Evolutionary conservation across 805 yeast species (phyloP), one percentile per base, ranked within the genome.

Genomic region (Candida ulmi): DNA sequence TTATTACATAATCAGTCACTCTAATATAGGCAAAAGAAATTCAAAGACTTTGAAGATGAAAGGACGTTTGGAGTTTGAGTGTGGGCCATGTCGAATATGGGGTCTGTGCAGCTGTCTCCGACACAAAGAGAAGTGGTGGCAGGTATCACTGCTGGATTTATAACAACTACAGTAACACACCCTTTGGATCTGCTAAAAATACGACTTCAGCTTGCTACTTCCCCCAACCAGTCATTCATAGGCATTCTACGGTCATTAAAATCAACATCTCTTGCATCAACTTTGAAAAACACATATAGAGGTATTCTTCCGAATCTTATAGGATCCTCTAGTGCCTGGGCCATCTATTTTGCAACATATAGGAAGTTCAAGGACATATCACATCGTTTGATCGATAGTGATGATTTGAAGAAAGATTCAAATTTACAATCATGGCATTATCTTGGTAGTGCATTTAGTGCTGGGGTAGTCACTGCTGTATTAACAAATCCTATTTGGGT

Each of bases 401-500:
- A 39, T 39, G 35, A 44, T 41, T 27, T 29, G 21, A 35, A 30
- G 24, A 38, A 53, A n/a, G 71, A 70, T 42, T 50, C 57, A 5
- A 46, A 54, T 8, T 57, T 74, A 33, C 58, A 61, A 17, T 62
- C 78, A 8, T 57, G 62, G 39, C 68, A 71, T 44, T 77, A 78
- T 58, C 51, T 82, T 23, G 39, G 63, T 4, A 63, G 82, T 35
- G 84, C 88, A 2, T 71, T 78, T 35, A 46, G 70, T 2, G 88
- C 97, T 0, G 99, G 99, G 0, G 54, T 79, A 30, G 52, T 79
- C 5, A 87, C 96, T 0, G 74, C 95, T 1, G 40, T 87, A 0
- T 31, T 85, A 13, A 90, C 99, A 1, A 93, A 88, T 55, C 99
- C 99, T 1, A 74, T 91, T 11, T 91, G 99, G 99, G 96, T 93